Base-by-base conservation (phyloP, 495 filamentous ascomycete genomes). In the Echria macrotheca region DNA sequence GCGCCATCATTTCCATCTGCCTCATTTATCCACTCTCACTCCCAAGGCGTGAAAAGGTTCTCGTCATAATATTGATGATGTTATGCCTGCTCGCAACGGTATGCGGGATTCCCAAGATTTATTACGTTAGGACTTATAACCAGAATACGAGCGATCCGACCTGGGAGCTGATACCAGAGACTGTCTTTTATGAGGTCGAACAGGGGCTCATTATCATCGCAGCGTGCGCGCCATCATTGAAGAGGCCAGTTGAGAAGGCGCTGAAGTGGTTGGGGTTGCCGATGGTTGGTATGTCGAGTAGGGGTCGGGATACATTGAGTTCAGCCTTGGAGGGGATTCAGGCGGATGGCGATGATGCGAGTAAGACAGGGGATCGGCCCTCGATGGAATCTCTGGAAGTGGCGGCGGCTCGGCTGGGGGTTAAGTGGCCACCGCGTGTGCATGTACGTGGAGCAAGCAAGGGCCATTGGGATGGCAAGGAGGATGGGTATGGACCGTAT, bases 31-130 rank as follows among this genome's bases (percentile, higher is more conserved):
- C 24, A 10, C 25, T 44, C 14, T 44, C 41, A 9, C 41, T 23
- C 5, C 33, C 47, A 2, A 24, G 15, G 9, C 32, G 32, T 12
- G 47, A 50, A 24, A 50, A 50, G 14, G 17, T 42, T 4, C 47
- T 50, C 25, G 37, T 50, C 23, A 26, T 25, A 25, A 21, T 43
- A 5, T 28, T 50, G 22, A 39, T 50, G 38, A 35, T 14, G 6
- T 25, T 29, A 5, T 39, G 47, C 47, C 21, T 50, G 37, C 9
- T 42, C 2, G 47, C 47, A 11, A 40, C 36, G 17, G 19, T 29
- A 7, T 36, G 37, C 28, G 47, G 47, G 19, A 22, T 24, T 1
- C 38, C 22, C 24, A 50, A 50, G 37, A 6, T 50, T 7, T 24
- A 39, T 26, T 29, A 25, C 37, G n/a, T 15, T 37, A 15, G 5